phyloP scores from a whole-genome alignment of 345 rosid genomes.

The Zanthoxylum bungeanum region DNA sequence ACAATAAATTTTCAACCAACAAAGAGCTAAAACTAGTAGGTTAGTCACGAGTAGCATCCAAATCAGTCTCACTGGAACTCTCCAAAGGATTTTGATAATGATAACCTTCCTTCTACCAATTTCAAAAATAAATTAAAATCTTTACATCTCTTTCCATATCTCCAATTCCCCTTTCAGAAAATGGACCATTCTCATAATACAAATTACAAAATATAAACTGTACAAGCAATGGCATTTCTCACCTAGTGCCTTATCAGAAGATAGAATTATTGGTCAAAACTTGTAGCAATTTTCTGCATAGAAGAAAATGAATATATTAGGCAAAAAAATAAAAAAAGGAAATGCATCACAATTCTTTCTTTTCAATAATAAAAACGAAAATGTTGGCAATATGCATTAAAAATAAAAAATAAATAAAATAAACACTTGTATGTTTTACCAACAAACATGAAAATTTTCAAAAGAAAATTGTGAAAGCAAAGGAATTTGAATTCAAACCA shows the following conservation, averaged over 20 bases:
- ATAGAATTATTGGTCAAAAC: slow-evolving; percentile 28
- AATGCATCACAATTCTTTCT: slow-evolving; percentile 44
- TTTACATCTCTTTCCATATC: neutral
- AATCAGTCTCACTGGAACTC: slow-evolving; percentile 36
- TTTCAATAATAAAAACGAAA: slow-evolving; percentile 19
- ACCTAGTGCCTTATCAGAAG: slow-evolving; percentile 37
- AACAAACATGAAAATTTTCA: slow-evolving; percentile 20
- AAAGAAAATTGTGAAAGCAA: slow-evolving; percentile 25
- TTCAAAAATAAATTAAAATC: slow-evolving; percentile 12
- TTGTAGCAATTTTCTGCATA: slow-evolving; percentile 36
- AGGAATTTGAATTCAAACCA: slow-evolving; percentile 17
- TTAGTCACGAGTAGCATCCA: slow-evolving; percentile 65
- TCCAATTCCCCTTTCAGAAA: neutral
- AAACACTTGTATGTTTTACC: slow-evolving; percentile 2
- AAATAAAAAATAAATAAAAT: too few species aligned
- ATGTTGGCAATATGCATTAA: neutral
- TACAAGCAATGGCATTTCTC: slow-evolving; percentile 20
- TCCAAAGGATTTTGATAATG: slow-evolving; percentile 32
- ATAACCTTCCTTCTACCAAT: slow-evolving; percentile 19
- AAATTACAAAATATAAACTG: slow-evolving; percentile 11
- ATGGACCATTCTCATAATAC: neutral
- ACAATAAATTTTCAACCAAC: slow-evolving; percentile 59
- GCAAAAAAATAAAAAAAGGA: slow-evolving; percentile 20
- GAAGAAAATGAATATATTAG: slow-evolving; percentile 5
- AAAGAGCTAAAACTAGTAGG: slow-evolving; percentile 49